Evolutionary conservation across 441 rosid genomes (phyloP), one percentile per base, ranked within the genome.

Genomic region (Pelargonium cotyledonis): DNA sequence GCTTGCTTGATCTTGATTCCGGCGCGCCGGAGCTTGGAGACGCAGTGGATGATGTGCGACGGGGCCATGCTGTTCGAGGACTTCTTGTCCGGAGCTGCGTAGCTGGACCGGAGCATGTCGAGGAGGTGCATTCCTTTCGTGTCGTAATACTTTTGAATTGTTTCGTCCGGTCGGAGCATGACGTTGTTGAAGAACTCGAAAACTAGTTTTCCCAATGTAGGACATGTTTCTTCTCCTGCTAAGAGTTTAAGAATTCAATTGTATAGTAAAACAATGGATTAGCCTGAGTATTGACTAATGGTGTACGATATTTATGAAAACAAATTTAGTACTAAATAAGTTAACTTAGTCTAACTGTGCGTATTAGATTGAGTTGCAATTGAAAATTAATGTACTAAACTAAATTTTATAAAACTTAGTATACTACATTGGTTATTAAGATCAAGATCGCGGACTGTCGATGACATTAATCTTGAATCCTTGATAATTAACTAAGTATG

Each of bases 11-110:
- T 76, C 68, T 40, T 76, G 74, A 90, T 84, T 58, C 94, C 96
- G 0, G 96, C 84, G 0, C 83, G 81, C 9, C 88, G 83, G 55
- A 90, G 92, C 83, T 86, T 90, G 0, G 92, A 82, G 43, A 88
- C 82, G 53, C 81, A 77, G 49, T 86, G 85, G 67, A 88, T 86
- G 41, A 73, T 72, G 14, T 82, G 76, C 1, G 84, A 67, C 8
- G 85, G 84, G 10, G 72, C 41, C 0, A 14, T 4, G 11, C 53
- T 51, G 2, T 31, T 1, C 4, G 16, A 51, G 18, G 76, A 72
- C 47, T 76, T 72, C 15, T 6, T 44, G 4, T 70, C 73, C 23
- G 53, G 72, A 3, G 86, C 85, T 41, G 81, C 76, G 78, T 75
- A 74, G 66, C 86, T 85, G 43, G 74, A 68, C 5, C 94, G 80